Evolutionary conservation across 2,329 filamentous ascomycete genomes (phyloP).

Genomic region (Biscogniauxia mediterranea): DNA sequence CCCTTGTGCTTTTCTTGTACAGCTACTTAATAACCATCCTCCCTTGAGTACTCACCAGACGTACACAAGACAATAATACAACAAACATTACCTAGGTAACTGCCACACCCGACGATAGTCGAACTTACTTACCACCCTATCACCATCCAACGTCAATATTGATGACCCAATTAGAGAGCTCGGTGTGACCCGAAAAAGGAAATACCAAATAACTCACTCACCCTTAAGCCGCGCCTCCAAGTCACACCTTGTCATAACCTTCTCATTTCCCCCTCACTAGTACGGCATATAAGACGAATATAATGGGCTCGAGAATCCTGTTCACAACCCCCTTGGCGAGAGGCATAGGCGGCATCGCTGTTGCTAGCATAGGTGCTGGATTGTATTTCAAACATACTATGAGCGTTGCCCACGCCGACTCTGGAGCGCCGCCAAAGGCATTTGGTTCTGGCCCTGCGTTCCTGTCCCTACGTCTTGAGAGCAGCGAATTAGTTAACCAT

Average conservation of each 20-base stretch:
- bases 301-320: conserved; percentile 11
- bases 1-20: too few relatives aligned
- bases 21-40: too few relatives aligned
- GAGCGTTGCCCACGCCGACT: conserved; percentile 25
- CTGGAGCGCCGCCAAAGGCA: conserved; percentile 23
- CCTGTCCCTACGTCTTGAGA: conserved; percentile 48
- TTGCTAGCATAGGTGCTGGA: conserved; percentile 23
- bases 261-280: not conserved
- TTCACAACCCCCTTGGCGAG: conserved; percentile 4
- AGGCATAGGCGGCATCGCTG: conserved; percentile 10
- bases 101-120: too few relatives aligned
- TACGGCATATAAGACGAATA: not conserved
- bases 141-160: not conserved
- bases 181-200: not conserved
- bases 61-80: too few relatives aligned
- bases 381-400: conserved; percentile 26
- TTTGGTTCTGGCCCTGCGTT: conserved; percentile 41
- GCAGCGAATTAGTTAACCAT: conserved; percentile 53
- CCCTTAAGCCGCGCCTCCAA: not conserved
- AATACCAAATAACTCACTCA: not conserved
- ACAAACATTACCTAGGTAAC: too few relatives aligned
- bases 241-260: too few relatives aligned
- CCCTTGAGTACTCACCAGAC: too few relatives aligned
- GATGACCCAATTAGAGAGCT: not conserved
- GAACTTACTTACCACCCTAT: too few relatives aligned